Conservation (phyloP, 495 filamentous ascomycete species). For the Daldinia concentrica region DNA sequence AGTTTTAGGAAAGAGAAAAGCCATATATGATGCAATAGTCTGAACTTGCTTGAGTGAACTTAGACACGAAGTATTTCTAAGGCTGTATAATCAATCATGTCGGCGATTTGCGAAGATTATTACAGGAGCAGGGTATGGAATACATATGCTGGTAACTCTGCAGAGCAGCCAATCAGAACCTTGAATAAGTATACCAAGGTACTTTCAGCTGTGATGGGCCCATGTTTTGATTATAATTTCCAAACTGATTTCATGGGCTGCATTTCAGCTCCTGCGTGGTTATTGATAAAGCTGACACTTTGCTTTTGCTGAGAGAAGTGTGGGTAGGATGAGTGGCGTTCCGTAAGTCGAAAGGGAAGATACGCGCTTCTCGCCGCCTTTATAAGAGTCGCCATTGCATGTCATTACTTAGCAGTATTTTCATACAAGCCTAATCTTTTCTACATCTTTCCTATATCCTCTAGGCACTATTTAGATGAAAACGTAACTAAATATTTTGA, state of each 20-base stretch:
- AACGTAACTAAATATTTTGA: neutral
- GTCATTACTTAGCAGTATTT: neutral
- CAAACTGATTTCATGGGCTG: neutral
- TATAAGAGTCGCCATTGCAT: conserved; percentile 8
- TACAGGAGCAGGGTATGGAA: neutral
- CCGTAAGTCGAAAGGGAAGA: neutral
- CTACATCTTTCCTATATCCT: conserved; percentile 1
- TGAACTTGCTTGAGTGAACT: too few relatives aligned
- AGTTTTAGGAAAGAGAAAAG: too few relatives aligned
- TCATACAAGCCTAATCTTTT: conserved; percentile 1
- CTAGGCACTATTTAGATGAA: neutral
- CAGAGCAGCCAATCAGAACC: too few relatives aligned
- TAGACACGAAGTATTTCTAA: too few relatives aligned
- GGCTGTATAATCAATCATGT: neutral
- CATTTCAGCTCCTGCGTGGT: neutral
- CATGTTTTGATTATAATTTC: too few relatives aligned
- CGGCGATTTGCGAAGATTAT: neutral
- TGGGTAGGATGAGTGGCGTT: neutral
- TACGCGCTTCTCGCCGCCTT: neutral
- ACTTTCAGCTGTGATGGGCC: too few relatives aligned
- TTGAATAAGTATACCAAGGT: too few relatives aligned
- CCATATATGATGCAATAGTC: too few relatives aligned
- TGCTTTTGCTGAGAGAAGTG: neutral
- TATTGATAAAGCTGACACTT: neutral
- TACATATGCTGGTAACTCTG: too few relatives aligned